A percentile compares a stretch with the other conserved stretches of the same genome.
These are phyloP conservation scores for Fusarium buharicum DNA, from an alignment of 2,329 filamentous ascomycete genomes.

Conservation along the genomic window DNA sequence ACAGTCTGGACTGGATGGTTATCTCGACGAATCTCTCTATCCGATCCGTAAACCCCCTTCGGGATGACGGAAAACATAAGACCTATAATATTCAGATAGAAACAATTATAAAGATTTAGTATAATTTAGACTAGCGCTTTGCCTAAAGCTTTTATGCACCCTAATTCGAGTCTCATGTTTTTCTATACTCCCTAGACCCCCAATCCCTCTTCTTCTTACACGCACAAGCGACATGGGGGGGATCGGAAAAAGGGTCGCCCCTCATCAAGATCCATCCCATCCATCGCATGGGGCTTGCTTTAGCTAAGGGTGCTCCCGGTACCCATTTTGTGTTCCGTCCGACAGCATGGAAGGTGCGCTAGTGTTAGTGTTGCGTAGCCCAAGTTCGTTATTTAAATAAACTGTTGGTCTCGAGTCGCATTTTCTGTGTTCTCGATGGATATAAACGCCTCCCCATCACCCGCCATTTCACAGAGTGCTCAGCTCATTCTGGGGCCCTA, in stretches of 20 bases:
- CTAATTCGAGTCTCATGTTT: too few relatives aligned
- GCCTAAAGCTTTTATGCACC: too few relatives aligned
- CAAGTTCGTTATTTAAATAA: constrained; percentile 23
- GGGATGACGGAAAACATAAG: too few relatives aligned
- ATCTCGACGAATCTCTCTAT: neutral
- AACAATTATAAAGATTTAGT: too few relatives aligned
- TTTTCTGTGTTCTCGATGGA: constrained; percentile 17
- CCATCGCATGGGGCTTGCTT: neutral
- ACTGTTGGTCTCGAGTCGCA: constrained; percentile 23
- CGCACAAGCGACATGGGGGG: constrained; percentile 3
- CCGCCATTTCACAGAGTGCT: constrained; percentile 3
- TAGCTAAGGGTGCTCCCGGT: constrained; percentile 27
- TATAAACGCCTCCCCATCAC: constrained; percentile 4
- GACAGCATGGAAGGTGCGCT: constrained; percentile 27
- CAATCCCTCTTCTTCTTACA: neutral
- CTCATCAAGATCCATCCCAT: neutral
- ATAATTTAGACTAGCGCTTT: too few relatives aligned
- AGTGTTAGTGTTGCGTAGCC: constrained; percentile 7
- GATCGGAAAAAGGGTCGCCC: neutral
- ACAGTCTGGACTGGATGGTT: neutral
- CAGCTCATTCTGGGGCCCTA: neutral
- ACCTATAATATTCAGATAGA: too few relatives aligned
- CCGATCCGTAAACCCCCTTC: neutral
- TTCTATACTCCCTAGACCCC: too few relatives aligned
- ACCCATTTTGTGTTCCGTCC: constrained; percentile 42